These are phyloP conservation scores for Daldinia bambusicola DNA, from an alignment of 495 filamentous ascomycete species.

Conservation along the genomic window DNA sequence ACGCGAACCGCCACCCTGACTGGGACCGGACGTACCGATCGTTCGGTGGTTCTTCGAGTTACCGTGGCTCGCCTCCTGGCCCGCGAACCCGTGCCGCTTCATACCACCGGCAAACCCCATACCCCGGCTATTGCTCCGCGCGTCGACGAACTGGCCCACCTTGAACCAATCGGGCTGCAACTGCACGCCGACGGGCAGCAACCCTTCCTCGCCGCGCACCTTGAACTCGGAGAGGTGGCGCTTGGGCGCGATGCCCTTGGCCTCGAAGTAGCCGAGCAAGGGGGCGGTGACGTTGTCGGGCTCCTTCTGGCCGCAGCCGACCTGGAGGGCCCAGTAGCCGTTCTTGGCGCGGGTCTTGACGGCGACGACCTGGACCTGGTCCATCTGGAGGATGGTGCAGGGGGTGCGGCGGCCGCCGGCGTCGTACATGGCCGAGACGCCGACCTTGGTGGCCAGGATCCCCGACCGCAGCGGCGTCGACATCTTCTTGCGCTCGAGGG, in stretches of 20 bases:
- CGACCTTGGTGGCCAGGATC: constrained; percentile 86
- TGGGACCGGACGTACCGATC: constrained; percentile 85
- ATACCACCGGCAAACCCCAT: constrained; percentile 97
- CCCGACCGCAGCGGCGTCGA: constrained; percentile 85
- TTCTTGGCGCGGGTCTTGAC: constrained; percentile 82
- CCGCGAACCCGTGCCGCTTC: constrained; percentile 89
- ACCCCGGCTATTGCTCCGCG: constrained; percentile 78
- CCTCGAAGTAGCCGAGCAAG: constrained; percentile 85
- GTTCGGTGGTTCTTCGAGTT: constrained; percentile 90
- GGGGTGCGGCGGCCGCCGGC: constrained; percentile 79
- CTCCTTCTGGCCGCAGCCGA: constrained; percentile 82
- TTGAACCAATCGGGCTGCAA: constrained; percentile 87
- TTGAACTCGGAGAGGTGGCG: constrained; percentile 84
- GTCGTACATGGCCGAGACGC: constrained; percentile 92
- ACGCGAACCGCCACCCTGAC: constrained; percentile 89
- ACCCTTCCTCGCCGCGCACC: constrained; percentile 74
- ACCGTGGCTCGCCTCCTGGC: constrained; percentile 93
- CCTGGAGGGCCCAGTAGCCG: constrained; percentile 92
- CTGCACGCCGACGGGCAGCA: constrained; percentile 75
- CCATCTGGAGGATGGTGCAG: constrained; percentile 94
- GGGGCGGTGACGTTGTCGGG: constrained; percentile 79
- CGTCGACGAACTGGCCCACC: constrained; percentile 90
- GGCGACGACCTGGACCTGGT: constrained; percentile 86
- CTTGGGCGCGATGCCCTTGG: constrained; percentile 81
- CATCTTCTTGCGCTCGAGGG: constrained; percentile 78